Evolutionary conservation across 2,329 filamentous ascomycete genomes (phyloP).

Genomic region (Pseudogymnoascus sp.): DNA sequence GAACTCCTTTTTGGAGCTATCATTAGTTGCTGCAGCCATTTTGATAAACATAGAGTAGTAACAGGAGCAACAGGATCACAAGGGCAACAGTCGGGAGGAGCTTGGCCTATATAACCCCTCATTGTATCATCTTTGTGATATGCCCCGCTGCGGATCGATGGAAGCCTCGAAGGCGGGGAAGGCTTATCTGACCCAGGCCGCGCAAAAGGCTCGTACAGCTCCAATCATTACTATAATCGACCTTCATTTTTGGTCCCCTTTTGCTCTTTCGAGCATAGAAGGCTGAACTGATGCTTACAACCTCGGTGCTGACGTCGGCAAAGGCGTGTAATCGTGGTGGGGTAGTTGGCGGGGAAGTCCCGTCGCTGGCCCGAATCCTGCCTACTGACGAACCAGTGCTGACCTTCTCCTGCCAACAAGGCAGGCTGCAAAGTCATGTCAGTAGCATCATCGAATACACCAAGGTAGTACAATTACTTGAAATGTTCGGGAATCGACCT

Average conservation of each 20-base stretch:
- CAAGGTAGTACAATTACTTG: not conserved
- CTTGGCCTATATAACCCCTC: not conserved
- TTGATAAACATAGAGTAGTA: not conserved
- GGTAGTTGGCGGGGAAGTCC: not conserved
- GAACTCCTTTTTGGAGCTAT: constrained; percentile 7
- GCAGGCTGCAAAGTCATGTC: not conserved
- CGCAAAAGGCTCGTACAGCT: not conserved
- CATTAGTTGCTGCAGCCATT: not conserved
- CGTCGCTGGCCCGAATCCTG: not conserved
- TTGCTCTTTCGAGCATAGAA: not conserved
- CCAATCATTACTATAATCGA: not conserved
- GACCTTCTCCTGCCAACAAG: not conserved
- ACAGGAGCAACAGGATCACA: not conserved
- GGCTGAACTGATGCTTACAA: not conserved
- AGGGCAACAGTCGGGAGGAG: not conserved
- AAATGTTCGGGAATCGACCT: not conserved
- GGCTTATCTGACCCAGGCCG: not conserved
- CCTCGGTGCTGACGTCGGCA: not conserved
- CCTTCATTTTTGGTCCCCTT: not conserved
- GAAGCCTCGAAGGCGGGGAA: not conserved
- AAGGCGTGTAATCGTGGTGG: not conserved
- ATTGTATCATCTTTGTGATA: not conserved
- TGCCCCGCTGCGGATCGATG: not conserved
- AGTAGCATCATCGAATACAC: not conserved
- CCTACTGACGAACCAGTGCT: not conserved